Conservation (phyloP, 192 early-diverging fungal genomes). For the Dimargaris xerosporica region DNA sequence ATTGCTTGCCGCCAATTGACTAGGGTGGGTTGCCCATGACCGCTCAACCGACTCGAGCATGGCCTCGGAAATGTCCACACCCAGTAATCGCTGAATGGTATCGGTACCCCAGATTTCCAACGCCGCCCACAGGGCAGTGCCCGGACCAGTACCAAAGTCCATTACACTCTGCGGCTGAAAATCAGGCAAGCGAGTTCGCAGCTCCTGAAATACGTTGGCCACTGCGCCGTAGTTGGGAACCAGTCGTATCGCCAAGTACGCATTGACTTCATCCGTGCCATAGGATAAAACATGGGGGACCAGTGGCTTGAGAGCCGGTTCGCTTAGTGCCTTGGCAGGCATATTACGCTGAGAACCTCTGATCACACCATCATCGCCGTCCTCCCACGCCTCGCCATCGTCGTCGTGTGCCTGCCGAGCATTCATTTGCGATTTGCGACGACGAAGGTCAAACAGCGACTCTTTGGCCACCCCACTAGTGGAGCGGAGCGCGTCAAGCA, state of each 20-base stretch:
- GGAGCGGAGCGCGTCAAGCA: conserved; percentile 26
- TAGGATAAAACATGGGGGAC: conserved; percentile 53
- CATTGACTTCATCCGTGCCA: conserved; percentile 48
- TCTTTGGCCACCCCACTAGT: conserved; percentile 7
- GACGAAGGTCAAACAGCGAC: background rate
- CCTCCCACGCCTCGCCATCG: conserved; percentile 8
- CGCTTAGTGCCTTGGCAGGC: conserved; percentile 6
- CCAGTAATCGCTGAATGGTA: conserved; percentile 32
- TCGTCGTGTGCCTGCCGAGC: conserved; percentile 12
- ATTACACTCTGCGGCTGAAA: conserved; percentile 41
- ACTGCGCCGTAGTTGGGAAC: conserved; percentile 49
- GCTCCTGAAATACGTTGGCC: conserved; percentile 48
- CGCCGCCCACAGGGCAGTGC: conserved; percentile 64
- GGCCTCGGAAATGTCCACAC: conserved; percentile 59
- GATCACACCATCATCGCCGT: background rate
- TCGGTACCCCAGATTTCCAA: conserved; percentile 34
- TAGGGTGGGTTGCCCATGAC: conserved; percentile 18
- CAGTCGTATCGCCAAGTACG: conserved; percentile 52
- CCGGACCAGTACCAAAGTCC: conserved; percentile 77
- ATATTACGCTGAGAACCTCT: background rate
- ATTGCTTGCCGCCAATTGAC: no score
- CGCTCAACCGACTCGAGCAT: conserved; percentile 57
- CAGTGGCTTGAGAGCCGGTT: conserved; percentile 15
- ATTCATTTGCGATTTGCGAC: conserved; percentile 19
- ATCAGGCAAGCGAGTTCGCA: conserved; percentile 40